Base-by-base conservation (phyloP, 2,329 filamentous ascomycete genomes). In the Ceratocystis albifundus region DNA sequence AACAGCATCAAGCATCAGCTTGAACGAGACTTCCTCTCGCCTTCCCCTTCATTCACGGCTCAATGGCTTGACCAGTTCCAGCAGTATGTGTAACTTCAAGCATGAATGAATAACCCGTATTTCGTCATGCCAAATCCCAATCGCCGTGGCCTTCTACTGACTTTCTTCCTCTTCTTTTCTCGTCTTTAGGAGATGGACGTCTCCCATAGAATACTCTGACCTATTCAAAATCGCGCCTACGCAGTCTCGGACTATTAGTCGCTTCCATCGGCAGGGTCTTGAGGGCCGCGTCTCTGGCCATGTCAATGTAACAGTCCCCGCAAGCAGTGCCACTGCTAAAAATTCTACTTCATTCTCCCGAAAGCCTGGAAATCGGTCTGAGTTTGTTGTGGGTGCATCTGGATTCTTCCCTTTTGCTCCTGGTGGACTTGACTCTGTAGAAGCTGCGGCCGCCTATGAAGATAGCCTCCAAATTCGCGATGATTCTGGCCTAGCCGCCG, bases 381-480 rank as follows among this genome's bases (percentile, higher is more conserved):
- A 97, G 62, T 96, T 97, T 75, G 92, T 97, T 12, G 84, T 93
- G 69, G 94, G 94, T 15, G 92, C 89, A 45, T 90, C 92, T 6
- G 93, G 93, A 0, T 96, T 95, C 77, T 95, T 96, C 68, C 93
- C 93, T 0, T 96, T 97, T 76, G 88, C 91, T 0, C 93, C 93
- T 0, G 92, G 92, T 66, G 94, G 94, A 0, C 76, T 97, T 15
- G 92, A 96, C 68, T 85, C 86, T 1, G 88, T 96, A 25, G 89
- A 96, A 74, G 88, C 89, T 1, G 87, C 91, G 8, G 90, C 92
- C 32, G 89, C 89, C 3, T 80, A 90, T 64, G 93, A 96, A 73
- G 88, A 91, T 62, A 86, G 93, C 71, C 50, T 69, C 5, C 64
- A 59, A 28, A 22, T 46, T 6, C 61, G 44, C 2, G 41, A 64